Base-by-base conservation (phyloP, 352 stramenopile genomes). In the Phytophthora pisi region DNA sequence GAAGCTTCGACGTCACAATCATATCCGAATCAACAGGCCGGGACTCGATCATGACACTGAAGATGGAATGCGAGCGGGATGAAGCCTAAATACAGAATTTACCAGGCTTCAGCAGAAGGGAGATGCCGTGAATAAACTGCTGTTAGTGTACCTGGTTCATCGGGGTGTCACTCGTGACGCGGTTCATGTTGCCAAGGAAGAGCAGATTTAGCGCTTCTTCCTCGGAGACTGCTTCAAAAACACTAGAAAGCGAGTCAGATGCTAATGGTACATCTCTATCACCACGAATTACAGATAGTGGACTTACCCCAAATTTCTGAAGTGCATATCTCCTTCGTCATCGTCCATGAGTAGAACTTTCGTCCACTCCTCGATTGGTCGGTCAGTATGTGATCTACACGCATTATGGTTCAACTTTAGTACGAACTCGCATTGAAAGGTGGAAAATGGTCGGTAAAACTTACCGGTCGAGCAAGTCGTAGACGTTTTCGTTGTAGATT, bases 401-500 rank as follows among this genome's bases (percentile, higher is more conserved):
- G 5, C 46, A 52, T 4, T 8, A 40, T 36, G 54, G 13, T 24
- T 38, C 0, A 61, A 16, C 7, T n/a, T 57, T 30, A 54, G 34
- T 23, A 40, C 15, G 50, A 6, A 43, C 0, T 18, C 40, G 40
- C 2, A 42, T 34, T 30, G 3, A 13, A 1, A 38, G 20, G 16
- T 30, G 8, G 10, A 13, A n/a, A 5, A 34, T 42, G 10, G 13
- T 8, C 0, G 10, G 36, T 8, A 11, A 42, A 15, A 15, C 57
- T 5, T 42, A 85, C 75, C 83, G 71, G 38, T 92, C 84, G 0
- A 99, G 82, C 49, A 99, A 75, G 60, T 99, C 96, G 69, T 98
- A 99, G 23, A 97, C 91, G 68, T 75, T 93, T 72, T 98, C 94
- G 72, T 98, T 99, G 85, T 99, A 99, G 40, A 99, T 98, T 69